Conservation (phyloP, 768 basidiomycete genomes). For the Leccinum variicolor region DNA sequence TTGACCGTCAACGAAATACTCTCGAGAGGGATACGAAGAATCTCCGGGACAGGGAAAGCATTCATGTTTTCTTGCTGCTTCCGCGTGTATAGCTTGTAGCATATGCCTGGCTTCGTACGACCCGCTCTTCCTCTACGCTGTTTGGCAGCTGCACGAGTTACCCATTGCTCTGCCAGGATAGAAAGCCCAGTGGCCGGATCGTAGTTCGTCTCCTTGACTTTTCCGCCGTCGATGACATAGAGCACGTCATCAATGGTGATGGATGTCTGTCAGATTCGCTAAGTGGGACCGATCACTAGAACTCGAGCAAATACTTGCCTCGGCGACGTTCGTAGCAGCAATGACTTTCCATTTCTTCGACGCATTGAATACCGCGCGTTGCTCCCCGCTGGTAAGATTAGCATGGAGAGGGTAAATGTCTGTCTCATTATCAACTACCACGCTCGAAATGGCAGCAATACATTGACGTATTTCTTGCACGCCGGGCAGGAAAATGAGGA, state of each 20-base stretch:
- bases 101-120: constrained; percentile 75
- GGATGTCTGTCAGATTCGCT: constrained; percentile 55
- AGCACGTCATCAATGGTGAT: constrained; percentile 89
- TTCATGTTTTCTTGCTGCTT: constrained; percentile 67
- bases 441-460: constrained; percentile 52
- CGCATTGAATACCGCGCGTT: constrained; percentile 68
- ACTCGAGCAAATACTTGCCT: constrained; percentile 43
- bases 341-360: constrained; percentile 77
- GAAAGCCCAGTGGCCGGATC: constrained; percentile 73
- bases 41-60: constrained; percentile 80
- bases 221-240: constrained; percentile 82
- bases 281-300: neutral
- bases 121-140: constrained; percentile 91
- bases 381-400: constrained; percentile 82
- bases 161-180: constrained; percentile 73
- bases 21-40: constrained; percentile 83
- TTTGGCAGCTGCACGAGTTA: constrained; percentile 71
- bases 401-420: constrained; percentile 82
- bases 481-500: constrained; percentile 89
- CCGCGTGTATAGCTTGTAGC: constrained; percentile 86
- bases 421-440: constrained; percentile 31
- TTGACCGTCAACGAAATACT: constrained; percentile 80
- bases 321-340: constrained; percentile 88
- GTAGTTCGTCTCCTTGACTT: constrained; percentile 77
- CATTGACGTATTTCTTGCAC: constrained; percentile 84